Conservation (phyloP, 2,329 filamentous ascomycete genomes). For the Monilinia fructigena region DNA sequence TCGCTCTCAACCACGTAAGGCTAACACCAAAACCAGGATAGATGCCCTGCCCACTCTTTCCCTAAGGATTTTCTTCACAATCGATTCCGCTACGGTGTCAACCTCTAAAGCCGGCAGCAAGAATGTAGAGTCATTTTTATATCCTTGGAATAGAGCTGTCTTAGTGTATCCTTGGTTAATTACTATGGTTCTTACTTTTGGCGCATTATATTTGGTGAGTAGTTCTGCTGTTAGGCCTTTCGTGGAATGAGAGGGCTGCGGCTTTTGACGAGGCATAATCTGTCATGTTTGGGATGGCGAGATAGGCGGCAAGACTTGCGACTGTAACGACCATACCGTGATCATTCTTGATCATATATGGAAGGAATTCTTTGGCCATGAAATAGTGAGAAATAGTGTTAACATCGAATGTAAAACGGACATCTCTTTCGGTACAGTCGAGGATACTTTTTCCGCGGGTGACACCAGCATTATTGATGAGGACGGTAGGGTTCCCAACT, state of each 20-base stretch:
- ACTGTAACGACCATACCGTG: constrained; percentile 74
- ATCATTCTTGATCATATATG: constrained; percentile 59
- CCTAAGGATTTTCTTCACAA: constrained; percentile 58
- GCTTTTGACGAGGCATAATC: constrained; percentile 69
- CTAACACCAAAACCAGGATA: constrained; percentile 48
- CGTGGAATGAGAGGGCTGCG: constrained; percentile 65
- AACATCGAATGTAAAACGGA: constrained; percentile 68
- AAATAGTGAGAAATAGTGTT: constrained; percentile 68
- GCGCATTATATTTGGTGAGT: constrained; percentile 58
- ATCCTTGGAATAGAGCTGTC: constrained; percentile 59
- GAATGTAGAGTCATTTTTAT: constrained; percentile 51
- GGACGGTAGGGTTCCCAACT: constrained; percentile 64
- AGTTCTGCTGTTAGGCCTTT: constrained; percentile 61
- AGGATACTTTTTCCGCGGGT: constrained; percentile 62
- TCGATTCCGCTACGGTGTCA: constrained; percentile 62
- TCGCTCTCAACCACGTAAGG: constrained; percentile 48
- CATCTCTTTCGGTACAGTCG: constrained; percentile 53
- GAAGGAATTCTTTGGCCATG: constrained; percentile 66
- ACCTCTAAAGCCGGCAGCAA: constrained; percentile 55
- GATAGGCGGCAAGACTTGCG: constrained; percentile 61
- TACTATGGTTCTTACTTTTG: constrained; percentile 63
- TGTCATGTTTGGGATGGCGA: constrained; percentile 60
- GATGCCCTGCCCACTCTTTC: constrained; percentile 56
- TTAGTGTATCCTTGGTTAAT: constrained; percentile 63
- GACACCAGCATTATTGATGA: constrained; percentile 72